Evolutionary conservation across 1,139 yeast species (phyloP).

Genomic region (Candida pseudoviswanathii): DNA sequence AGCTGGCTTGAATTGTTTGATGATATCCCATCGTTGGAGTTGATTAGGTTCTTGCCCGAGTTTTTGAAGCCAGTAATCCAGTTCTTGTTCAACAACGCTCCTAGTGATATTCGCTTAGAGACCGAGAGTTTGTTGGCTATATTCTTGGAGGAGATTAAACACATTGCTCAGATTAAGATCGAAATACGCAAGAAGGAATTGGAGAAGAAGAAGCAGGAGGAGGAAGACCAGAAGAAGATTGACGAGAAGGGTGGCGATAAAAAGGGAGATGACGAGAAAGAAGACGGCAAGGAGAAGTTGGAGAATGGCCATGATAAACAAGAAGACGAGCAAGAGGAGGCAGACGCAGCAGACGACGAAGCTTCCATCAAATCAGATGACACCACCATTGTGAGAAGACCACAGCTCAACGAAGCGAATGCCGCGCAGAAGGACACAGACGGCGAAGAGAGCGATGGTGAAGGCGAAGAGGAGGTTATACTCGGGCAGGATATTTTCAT

Average conservation of each 20-base stretch:
- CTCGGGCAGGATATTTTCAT: conserved; percentile 85
- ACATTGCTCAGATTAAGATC: conserved; percentile 69
- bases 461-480: conserved; percentile 41
- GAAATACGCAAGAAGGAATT: conserved; percentile 41
- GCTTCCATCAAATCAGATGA: conserved; percentile 27
- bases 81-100: conserved; percentile 76
- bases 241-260: background rate
- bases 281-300: conserved; percentile 4
- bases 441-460: conserved; percentile 1
- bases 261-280: background rate
- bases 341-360: conserved; percentile 17
- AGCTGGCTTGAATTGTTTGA: conserved; percentile 92
- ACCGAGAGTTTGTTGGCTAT: conserved; percentile 78
- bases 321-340: conserved; percentile 8
- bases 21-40: conserved; percentile 88
- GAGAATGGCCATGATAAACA: background rate
- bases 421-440: conserved; percentile 3
- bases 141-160: conserved; percentile 77
- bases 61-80: conserved; percentile 84
- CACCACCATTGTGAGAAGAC: conserved; percentile 21
- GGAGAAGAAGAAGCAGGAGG: conserved; percentile 15
- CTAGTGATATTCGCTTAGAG: conserved; percentile 84
- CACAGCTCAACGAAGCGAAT: background rate
- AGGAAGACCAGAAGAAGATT: conserved; percentile 5
- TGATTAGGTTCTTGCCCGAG: conserved; percentile 84